These are phyloP conservation scores for Amphirosellinia nigrospora DNA, from an alignment of 495 filamentous ascomycete species.

Conservation along the genomic window DNA sequence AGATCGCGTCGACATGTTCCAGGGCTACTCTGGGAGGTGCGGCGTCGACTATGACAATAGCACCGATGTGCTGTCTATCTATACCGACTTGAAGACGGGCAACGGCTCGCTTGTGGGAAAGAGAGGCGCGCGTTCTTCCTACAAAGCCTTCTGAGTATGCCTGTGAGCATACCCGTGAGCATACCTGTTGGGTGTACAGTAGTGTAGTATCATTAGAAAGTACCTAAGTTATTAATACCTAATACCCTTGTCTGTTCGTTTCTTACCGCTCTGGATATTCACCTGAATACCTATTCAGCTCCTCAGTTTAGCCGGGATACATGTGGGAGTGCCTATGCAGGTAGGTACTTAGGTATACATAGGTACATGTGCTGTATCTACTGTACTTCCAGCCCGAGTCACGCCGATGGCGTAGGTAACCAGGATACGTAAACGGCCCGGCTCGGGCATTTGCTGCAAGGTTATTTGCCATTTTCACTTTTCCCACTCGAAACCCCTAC, in stretches of 20 bases:
- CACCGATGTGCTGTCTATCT: constrained; percentile 43
- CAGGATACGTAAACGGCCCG: neutral
- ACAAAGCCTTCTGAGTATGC: constrained; percentile 7
- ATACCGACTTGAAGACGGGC: constrained; percentile 39
- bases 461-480: neutral
- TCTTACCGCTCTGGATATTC: neutral
- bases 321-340: neutral
- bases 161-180: too few relatives aligned
- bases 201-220: neutral
- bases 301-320: neutral
- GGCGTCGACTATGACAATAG: constrained; percentile 42
- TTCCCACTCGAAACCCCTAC: neutral
- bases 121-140: constrained; percentile 21
- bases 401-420: neutral
- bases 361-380: too few relatives aligned
- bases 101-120: constrained; percentile 47
- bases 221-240: neutral
- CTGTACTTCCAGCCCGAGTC: too few relatives aligned
- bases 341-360: too few relatives aligned
- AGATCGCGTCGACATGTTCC: constrained; percentile 39
- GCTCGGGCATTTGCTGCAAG: neutral
- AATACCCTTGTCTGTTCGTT: neutral
- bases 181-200: neutral
- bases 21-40: constrained; percentile 43
- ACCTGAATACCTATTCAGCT: neutral